Evolutionary conservation across 352 stramenopile genomes (phyloP), one percentile per base, ranked within the genome.

Genomic region (Globisporangium lucens): DNA sequence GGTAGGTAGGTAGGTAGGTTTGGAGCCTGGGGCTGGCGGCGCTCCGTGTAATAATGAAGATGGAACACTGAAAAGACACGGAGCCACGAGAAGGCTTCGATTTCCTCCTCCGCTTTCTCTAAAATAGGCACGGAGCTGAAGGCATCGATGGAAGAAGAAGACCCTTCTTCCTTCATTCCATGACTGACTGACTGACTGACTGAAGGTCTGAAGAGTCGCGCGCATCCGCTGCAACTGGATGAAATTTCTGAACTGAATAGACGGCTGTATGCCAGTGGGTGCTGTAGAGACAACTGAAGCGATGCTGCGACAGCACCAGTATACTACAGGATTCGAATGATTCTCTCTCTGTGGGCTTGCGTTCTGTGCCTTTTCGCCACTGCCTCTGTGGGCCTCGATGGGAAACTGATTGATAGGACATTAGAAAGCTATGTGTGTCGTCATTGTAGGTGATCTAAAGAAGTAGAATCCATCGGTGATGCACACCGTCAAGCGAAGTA

Each of bases 91-190:
- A 8, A 22, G 33, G 30, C 55, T 35, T 46, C 29, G 43, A 30
- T 5, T 35, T 13, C 0, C 29, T 35, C 24, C 10, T n/a, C 22
- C 13, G 1, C 17, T 35, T 46, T 47, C 56, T 47, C 33, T 29
- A 47, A 29, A 61, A 46, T 20, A 57, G 41, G 22, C 58, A 56
- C 41, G 60, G 49, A 57, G 60, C 27, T 55, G 56, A 61, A 61
- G n/a, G 56, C 33, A 49, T 61, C 20, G 30, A 47, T 9, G 36
- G 36, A 43, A 13, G 33, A n/a, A 49, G 53, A 41, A 41, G 53
- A 59, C 24, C 24, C 24, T 24, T 24, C 24, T 24, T 5, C 3
- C 30, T 33, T 59, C 53, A 7, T 35, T 27, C 47, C n/a, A 22
- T 22, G 47, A 24, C 24, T 24, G 24, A 24, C 24, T 27, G 17